These are phyloP conservation scores for Boletellus sp. DNA, from an alignment of 768 basidiomycete genomes.

Conservation along the genomic window DNA sequence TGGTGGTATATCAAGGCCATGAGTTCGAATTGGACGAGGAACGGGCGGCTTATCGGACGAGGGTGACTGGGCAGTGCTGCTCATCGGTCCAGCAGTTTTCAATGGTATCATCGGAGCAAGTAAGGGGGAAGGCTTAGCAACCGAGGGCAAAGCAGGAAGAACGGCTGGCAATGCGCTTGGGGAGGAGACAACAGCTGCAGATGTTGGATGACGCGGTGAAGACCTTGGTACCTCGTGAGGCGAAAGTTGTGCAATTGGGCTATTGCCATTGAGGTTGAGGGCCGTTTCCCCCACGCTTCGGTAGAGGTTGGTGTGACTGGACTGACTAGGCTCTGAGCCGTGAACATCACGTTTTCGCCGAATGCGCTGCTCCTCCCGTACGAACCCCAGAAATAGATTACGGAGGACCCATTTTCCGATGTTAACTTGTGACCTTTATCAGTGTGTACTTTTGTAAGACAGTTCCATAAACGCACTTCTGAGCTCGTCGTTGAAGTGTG, in stretches of 20 bases:
- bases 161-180: constrained; percentile 65
- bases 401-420: constrained; percentile 88
- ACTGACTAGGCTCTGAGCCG: constrained; percentile 15
- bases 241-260: constrained; percentile 23
- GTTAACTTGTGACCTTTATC: constrained; percentile 56
- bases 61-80: constrained; percentile 46
- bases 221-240: constrained; percentile 30
- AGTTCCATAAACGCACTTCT: constrained; percentile 54
- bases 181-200: constrained; percentile 53
- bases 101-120: constrained; percentile 59
- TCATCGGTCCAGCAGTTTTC: constrained; percentile 26
- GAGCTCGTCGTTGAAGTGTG: constrained; percentile 69
- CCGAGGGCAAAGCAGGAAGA: constrained; percentile 44
- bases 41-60: constrained; percentile 27
- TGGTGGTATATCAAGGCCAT: constrained; percentile 39
- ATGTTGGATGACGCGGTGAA: constrained; percentile 23
- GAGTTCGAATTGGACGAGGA: constrained; percentile 39
- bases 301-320: constrained; percentile 18
- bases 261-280: constrained; percentile 25
- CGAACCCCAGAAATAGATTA: constrained; percentile 79
- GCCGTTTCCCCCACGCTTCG: constrained; percentile 21
- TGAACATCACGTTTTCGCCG: constrained; percentile 33
- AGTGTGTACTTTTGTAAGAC: constrained; percentile 5
- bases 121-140: constrained; percentile 50
- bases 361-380: constrained; percentile 61